These are phyloP conservation scores for Sphaerulina populicola DNA, from an alignment of 2,329 filamentous ascomycete species.

Conservation along the genomic window DNA sequence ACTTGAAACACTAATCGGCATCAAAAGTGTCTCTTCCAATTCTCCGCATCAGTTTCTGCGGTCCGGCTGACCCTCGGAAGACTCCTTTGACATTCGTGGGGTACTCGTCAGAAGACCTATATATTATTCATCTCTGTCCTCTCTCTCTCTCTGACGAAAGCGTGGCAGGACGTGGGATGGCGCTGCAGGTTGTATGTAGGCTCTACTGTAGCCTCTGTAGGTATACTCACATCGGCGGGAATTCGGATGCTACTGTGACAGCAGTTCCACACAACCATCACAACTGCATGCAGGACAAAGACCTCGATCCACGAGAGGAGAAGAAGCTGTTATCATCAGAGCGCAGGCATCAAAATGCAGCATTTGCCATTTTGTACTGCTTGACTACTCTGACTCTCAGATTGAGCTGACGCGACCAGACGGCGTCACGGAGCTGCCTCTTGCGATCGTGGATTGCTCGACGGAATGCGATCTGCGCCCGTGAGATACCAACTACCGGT, in stretches of 20 bases:
- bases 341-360: no score
- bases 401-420: no score
- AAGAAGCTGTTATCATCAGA: background rate
- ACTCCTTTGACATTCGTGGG: no score
- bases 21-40: no score
- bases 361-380: no score
- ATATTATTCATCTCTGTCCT: background rate
- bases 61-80: no score
- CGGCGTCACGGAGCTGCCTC: no score
- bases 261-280: background rate
- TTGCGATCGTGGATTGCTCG: background rate
- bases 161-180: constrained; percentile 5
- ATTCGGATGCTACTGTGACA: background rate
- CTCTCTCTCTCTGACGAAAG: background rate
- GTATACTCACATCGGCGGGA: constrained; percentile 1
- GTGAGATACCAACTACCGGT: background rate
- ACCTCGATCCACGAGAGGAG: background rate
- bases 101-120: constrained; percentile 1
- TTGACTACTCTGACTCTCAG: no score
- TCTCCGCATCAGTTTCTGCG: no score
- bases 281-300: background rate
- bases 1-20: background rate
- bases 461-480: background rate
- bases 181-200: background rate
- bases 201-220: background rate